Base-by-base conservation (phyloP, 495 filamentous ascomycete genomes). In the Aspergillus leporis region DNA sequence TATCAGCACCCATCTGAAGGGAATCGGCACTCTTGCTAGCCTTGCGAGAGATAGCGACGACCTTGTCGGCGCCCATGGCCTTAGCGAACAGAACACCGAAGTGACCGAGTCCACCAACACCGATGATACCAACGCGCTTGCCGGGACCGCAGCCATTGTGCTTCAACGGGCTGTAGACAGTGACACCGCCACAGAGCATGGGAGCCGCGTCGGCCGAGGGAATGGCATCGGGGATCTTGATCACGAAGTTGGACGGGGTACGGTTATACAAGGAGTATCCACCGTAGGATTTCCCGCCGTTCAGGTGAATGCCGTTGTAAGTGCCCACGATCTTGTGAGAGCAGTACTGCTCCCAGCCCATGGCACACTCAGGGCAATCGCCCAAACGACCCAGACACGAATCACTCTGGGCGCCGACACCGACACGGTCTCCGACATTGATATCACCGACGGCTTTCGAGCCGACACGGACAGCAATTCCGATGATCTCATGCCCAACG, bases 401-500 rank as follows among this genome's bases (percentile, higher is more conserved):
- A 45, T 82, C 80, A 34, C 79, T 81, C 74, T 96, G 92, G 1
- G 92, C 92, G 49, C 93, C 92, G 25, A 96, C 90, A 36, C 93
- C 93, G 36, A 94, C 90, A 23, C 91, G 85, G 69, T 96, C 92
- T n/a, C 92, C 92, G 47, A 92, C 69, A 58, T 90, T 87, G 72
- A 96, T 78, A 40, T 80, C 71, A 6, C 68, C 77, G 52, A 82
- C 82, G 9, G 83, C 88, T 47, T 90, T 80, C 53, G 73, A 78
- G 32, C 92, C 93, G 16, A 93, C 87, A 18, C 86, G 85, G 22
- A 93, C 86, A 13, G 84, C 90, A 6, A 73, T 85, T 46, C 92
- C 92, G 28, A 93, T 85, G 38, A 97, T 89, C 68, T 97, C 92
- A 72, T 94, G 91, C 51, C 90, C 91, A 28, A 92, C 90, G 66